Base-by-base conservation (phyloP, 2,329 filamentous ascomycete species). In the Nigrograna mackinnonii region DNA sequence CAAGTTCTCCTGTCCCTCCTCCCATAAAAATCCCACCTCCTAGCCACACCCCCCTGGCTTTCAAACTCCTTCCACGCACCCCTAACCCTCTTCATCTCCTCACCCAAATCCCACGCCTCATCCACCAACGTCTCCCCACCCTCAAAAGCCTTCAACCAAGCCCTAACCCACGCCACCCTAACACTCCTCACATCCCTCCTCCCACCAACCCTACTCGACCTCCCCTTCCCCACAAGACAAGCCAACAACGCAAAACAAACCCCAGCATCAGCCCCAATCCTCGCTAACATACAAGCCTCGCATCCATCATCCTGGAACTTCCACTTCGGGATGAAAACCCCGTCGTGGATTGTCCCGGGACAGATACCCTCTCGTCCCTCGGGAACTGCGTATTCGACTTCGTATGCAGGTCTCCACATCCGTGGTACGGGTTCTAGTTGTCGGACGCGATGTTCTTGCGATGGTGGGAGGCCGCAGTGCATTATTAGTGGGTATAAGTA, bases 211-310 rank as follows among this genome's bases (percentile, higher is more conserved):
- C 38, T 42, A 20, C 37, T 39, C 0, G 18, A 35, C 1, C 33
- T 44, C 13, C 51, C 49, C 21, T 51, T 50, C 2, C 54, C 57
- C 3, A 60, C 50, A 51, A 63, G 57, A 5, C 57, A 57, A 6
- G 54, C 52, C 4, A 62, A 54, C 17, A 66, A 44, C 5, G 62
- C 59, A 19, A 50, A 51, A 2, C 62, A 22, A 3, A 59, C 57
- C 7, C 45, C 21, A 4, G 37, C 21, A 18, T 66, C 57, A 2
- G 49, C 50, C 3, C 61, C 62, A 2, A 68, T 54, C 1, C 63
- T 52, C 7, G 59, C 47, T 7, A 67, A 50, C 34, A 66, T 57
- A 22, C 64, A 68, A 2, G 58, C 62, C 4, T 54, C 39, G 40
- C 63, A 68, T 7, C 43, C 33, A 19, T 60, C 48, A 4, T 38